Evolutionary conservation across 805 yeast genomes (phyloP).

Genomic region (Spathaspora arborariae): DNA sequence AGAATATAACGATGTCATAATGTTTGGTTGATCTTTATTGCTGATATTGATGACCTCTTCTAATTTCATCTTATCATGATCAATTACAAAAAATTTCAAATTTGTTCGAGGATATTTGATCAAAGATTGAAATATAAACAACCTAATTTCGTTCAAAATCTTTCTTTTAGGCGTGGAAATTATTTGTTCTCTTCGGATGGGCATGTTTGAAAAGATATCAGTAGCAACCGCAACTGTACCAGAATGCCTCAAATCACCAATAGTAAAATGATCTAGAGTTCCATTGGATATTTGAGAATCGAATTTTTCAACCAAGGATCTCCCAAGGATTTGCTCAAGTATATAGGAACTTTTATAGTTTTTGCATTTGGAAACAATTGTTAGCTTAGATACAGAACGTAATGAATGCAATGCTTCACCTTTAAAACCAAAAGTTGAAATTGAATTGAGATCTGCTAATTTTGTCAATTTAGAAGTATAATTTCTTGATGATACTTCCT

Average conservation of each 20-base stretch:
- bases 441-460: conserved; percentile 32
- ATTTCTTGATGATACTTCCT: conserved; percentile 42
- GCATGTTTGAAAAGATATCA: conserved; percentile 40
- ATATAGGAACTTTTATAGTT: conserved; percentile 1
- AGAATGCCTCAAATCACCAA: conserved; percentile 1
- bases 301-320: background rate
- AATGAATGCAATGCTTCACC: conserved; percentile 69
- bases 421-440: conserved; percentile 59
- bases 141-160: conserved; percentile 24
- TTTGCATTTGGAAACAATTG: conserved; percentile 42
- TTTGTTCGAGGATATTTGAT: conserved; percentile 16
- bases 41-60: conserved; percentile 2
- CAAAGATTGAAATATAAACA: conserved; percentile 23
- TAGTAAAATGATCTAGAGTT: conserved; percentile 1
- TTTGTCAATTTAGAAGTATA: conserved; percentile 52
- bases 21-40: background rate
- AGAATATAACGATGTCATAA: background rate
- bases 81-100: conserved; percentile 2
- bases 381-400: conserved; percentile 42
- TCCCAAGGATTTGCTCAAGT: background rate
- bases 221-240: conserved; percentile 40
- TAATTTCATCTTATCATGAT: conserved; percentile 5
- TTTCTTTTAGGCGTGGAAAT: conserved; percentile 15
- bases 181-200: conserved; percentile 38
- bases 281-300: background rate